A percentile compares a stretch with the other conserved stretches of the same genome.
Conservation (phyloP, 2,329 filamentous ascomycete genomes). For the Myriosclerotinia duriaeana region DNA sequence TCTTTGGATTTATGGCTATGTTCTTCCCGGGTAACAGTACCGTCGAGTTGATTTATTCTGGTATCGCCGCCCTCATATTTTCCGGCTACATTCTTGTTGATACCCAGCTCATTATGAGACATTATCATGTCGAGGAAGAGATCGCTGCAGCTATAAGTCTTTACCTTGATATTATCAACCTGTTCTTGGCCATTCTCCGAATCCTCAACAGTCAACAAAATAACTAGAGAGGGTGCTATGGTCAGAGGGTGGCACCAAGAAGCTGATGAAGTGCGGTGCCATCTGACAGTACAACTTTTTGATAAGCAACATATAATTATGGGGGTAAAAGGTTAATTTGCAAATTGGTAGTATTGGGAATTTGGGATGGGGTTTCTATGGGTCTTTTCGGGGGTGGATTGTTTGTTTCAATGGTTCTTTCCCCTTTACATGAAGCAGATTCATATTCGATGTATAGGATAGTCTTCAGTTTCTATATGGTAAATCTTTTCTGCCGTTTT, state of each 20-base stretch:
- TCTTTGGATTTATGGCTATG: conserved; percentile 88
- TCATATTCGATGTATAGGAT: not conserved
- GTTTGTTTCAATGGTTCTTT: not conserved
- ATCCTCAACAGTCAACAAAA: conserved; percentile 96
- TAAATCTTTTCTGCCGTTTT: not conserved
- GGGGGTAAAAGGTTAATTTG: conserved; percentile 13
- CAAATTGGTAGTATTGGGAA: conserved; percentile 3
- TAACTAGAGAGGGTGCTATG: conserved; percentile 59
- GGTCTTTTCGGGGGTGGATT: not conserved
- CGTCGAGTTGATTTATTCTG: conserved; percentile 82
- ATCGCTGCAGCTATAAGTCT: conserved; percentile 93
- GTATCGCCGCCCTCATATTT: conserved; percentile 81
- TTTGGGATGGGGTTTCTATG: conserved; percentile 11
- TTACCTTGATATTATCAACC: conserved; percentile 94
- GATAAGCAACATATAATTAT: not conserved
- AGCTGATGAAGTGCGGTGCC: not conserved
- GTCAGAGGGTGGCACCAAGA: conserved; percentile 4
- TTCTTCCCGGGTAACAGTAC: conserved; percentile 86
- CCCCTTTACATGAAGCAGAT: conserved; percentile 5
- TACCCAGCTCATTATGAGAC: conserved; percentile 90
- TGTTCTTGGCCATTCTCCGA: conserved; percentile 88
- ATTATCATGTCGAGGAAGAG: conserved; percentile 97
- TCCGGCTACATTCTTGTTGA: conserved; percentile 94
- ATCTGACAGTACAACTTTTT: not conserved
- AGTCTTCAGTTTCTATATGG: not conserved